Evolutionary conservation across 805 yeast genomes (phyloP), one percentile per base, ranked within the genome.

Genomic region (Wickerhamiella dianesei): DNA sequence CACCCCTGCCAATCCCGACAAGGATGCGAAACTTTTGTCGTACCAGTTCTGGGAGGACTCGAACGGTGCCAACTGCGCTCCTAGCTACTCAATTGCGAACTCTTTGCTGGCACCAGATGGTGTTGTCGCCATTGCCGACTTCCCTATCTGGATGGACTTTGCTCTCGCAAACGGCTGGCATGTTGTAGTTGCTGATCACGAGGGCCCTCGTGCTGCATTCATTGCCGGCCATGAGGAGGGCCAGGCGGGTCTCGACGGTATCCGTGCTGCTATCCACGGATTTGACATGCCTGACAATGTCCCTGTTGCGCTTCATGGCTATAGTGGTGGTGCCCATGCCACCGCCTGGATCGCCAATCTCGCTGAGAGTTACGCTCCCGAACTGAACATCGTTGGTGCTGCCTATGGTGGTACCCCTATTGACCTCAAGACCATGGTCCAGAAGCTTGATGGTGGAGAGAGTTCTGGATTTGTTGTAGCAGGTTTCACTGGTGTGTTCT

Each of bases 331-430:
- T 16, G 44, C 40, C 3, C 41, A 41, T 29, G 61, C 61, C n/a
- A 36, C 57, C 8, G 62, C 58, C 13, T 57, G 59, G 60, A 60
- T 61, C 20, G 58, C 58, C 8, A 52, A 54, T 41, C 52, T 58
- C 29, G 56, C 53, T 19, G 48, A 49, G 8, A 16, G 51, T 5
- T 57, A 58, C 40, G 62, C 63, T 1, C 59, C 60, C 14, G 60
- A 59, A 8, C 41, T 59, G 40, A 44, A 48, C 37, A 45, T 59
- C 35, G 50, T 37, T 4, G 63, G 57, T 4, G 50, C 50, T 20
- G 58, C 60, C 3, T 19, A 44, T 21, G 47, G 47, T 6, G 47
- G 47, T 4, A 44, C 50, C 3, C 47, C 48, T 3, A 50, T 52
- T 12, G 57, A 58, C 32, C 25, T 55, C 8, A 44, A 41, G 19